Percentiles rank a stretch among this genome's conserved stretches.
Evolutionary conservation across 345 rosid genomes (phyloP).

Genomic region (Gossypium bickii): DNA sequence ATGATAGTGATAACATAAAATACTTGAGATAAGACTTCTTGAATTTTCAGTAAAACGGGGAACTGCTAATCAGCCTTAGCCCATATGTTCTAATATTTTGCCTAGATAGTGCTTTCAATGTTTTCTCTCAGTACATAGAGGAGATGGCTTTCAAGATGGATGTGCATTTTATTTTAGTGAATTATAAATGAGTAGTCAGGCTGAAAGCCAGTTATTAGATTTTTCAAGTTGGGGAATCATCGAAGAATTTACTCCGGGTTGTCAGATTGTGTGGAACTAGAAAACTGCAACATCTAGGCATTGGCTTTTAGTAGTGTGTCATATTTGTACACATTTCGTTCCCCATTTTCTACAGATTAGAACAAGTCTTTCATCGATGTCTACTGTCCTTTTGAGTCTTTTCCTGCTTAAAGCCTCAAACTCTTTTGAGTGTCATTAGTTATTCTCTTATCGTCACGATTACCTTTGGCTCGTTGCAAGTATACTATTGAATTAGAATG

Average conservation of each 20-base stretch:
- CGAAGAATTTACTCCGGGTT: neutral
- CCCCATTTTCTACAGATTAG: neutral
- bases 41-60: neutral
- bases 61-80: neutral
- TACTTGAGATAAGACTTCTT: neutral
- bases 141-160: neutral
- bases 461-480: neutral
- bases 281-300: neutral
- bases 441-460: neutral
- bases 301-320: neutral
- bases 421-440: neutral
- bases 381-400: neutral
- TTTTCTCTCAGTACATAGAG: neutral
- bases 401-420: no score
- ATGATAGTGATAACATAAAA: neutral
- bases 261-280: neutral
- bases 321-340: neutral
- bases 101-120: neutral
- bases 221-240: slow-evolving; percentile 1
- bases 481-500: neutral
- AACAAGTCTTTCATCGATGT: neutral
- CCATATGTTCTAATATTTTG: neutral
- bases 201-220: neutral
- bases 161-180: neutral
- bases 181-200: neutral